Conservation (phyloP, 108 stramenopile species). For the Pseudonitzschia multiseries region DNA sequence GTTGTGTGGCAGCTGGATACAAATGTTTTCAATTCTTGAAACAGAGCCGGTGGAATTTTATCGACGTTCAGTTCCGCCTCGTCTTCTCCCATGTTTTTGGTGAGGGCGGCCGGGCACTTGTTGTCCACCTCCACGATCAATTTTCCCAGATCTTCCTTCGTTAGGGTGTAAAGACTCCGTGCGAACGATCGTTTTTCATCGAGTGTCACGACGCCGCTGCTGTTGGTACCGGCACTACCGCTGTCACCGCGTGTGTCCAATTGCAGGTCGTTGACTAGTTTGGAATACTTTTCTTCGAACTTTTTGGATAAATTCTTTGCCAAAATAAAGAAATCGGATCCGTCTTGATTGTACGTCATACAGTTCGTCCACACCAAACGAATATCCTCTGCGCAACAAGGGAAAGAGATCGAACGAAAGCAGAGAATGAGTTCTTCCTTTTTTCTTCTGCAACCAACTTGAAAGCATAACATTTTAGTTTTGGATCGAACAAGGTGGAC, state of each 20-base stretch:
- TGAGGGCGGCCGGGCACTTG: slow-evolving; percentile 85
- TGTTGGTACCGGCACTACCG: neutral
- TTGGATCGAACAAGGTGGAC: neutral
- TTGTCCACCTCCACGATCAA: slow-evolving; percentile 87
- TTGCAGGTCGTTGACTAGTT: slow-evolving; percentile 36
- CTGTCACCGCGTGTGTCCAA: slow-evolving; percentile 19
- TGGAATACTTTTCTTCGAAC: slow-evolving; percentile 82
- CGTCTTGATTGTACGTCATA: slow-evolving; percentile 94
- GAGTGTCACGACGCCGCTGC: slow-evolving; percentile 36
- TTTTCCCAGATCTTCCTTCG: slow-evolving; percentile 88
- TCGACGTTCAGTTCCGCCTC: slow-evolving; percentile 96
- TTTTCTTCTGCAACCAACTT: neutral
- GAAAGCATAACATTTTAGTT: neutral
- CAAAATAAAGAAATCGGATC: slow-evolving; percentile 84
- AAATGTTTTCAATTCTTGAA: slow-evolving; percentile 65
- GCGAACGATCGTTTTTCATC: slow-evolving; percentile 89
- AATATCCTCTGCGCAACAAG: slow-evolving; percentile 62
- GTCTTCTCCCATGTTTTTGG: slow-evolving; percentile 83
- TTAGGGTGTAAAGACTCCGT: slow-evolving; percentile 78
- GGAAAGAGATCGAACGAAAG: neutral
- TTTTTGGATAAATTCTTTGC: slow-evolving; percentile 67
- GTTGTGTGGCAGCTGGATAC: slow-evolving; percentile 19
- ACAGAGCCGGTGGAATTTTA: slow-evolving; percentile 70
- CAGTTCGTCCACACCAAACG: slow-evolving; percentile 95
- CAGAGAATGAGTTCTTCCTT: neutral